phyloP scores from a whole-genome alignment of 1,284 basidiomycete genomes.

The Apiotrichum laibachii region DNA sequence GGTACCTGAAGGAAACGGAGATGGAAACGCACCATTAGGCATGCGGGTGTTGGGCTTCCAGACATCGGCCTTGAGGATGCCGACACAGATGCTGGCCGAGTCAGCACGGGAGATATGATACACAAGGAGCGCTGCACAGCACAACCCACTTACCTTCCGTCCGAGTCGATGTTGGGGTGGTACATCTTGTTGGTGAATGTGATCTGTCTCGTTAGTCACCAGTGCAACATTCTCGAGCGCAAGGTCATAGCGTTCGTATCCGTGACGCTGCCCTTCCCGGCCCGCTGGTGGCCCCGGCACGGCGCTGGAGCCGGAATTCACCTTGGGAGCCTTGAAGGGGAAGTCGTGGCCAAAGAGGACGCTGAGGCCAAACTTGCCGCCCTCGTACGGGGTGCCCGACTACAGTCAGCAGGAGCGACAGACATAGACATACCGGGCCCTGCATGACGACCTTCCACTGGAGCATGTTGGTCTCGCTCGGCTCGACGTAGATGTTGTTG shows the following conservation, averaged over 20 bases:
- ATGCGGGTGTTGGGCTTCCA: conserved; percentile 87
- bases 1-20: not conserved
- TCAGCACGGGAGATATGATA: conserved; percentile 1
- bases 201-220: conserved; percentile 57
- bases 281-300: not conserved
- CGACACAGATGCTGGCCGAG: conserved; percentile 55
- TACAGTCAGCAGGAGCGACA: conserved; percentile 37
- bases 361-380: conserved; percentile 74
- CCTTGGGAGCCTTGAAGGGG: conserved; percentile 84
- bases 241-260: no score
- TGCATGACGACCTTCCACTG: conserved; percentile 74
- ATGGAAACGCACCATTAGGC: conserved; percentile 59
- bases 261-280: no score
- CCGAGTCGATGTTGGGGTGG: conserved; percentile 62
- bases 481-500: conserved; percentile 63
- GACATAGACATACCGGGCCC: conserved; percentile 59
- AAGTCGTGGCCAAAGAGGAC: conserved; percentile 71
- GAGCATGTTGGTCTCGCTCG: conserved; percentile 69
- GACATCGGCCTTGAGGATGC: conserved; percentile 53
- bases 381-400: conserved; percentile 77
- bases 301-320: conserved; percentile 48
- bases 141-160: conserved; percentile 65
- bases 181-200: conserved; percentile 81
- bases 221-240: not conserved
- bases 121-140: no score